These are phyloP conservation scores for Dunaliella sp. DNA, from an alignment of 139 green algal species.

Conservation along the genomic window DNA sequence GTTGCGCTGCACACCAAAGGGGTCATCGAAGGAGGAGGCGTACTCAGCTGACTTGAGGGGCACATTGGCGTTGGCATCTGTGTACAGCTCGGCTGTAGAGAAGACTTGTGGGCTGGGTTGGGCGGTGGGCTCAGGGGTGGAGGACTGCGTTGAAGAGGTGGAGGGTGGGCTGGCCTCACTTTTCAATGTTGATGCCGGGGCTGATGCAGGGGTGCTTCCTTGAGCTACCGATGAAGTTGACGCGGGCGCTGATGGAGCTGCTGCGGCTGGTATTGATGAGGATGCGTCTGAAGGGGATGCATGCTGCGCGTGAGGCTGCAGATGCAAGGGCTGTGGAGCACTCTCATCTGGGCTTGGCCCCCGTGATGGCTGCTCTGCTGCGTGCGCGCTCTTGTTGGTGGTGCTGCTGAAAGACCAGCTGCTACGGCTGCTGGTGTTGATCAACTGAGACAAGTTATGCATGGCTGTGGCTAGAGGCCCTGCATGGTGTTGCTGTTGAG, in stretches of 20 bases:
- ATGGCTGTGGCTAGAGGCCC: neutral
- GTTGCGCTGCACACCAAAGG: conserved; percentile 18
- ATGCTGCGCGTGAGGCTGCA: no score
- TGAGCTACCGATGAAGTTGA: neutral
- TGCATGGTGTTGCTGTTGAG: neutral
- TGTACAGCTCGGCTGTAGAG: neutral
- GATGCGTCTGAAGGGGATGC: no score
- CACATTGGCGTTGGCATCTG: neutral
- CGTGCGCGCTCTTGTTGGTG: no score
- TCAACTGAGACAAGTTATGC: neutral
- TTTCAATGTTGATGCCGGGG: neutral
- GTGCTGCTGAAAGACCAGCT: neutral
- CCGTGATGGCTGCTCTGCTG: no score
- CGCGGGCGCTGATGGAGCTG: neutral
- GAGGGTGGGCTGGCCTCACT: neutral
- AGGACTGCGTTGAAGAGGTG: neutral
- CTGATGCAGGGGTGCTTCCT: no score
- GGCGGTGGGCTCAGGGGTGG: neutral
- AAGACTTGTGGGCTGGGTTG: no score
- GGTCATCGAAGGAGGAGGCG: conserved; percentile 3
- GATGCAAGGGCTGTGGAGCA: no score
- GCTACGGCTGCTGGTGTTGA: neutral
- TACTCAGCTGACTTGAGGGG: conserved; percentile 8
- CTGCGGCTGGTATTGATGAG: no score
- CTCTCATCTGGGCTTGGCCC: no score